phyloP scores from a whole-genome alignment of 768 basidiomycete species.

The Pleurotus citrinopileatus region DNA sequence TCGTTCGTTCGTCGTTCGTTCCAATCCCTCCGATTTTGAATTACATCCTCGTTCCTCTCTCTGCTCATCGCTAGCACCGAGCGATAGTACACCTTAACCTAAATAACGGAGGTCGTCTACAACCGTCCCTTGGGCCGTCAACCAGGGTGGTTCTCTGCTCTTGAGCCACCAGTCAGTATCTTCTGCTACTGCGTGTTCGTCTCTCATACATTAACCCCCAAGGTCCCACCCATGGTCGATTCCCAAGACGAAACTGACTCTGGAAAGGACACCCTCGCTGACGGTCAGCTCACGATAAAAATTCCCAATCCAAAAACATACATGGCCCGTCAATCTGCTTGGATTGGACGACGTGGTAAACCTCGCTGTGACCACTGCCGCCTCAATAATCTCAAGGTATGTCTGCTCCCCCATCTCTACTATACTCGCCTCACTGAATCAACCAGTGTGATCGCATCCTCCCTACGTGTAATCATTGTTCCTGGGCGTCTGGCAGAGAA shows the following conservation, averaged over 20 bases:
- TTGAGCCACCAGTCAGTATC: conserved; percentile 5
- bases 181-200: background rate
- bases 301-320: conserved; percentile 68
- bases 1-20: background rate
- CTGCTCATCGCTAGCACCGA: too few relatives aligned
- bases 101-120: background rate
- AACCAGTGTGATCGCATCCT: conserved; percentile 67
- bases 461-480: conserved; percentile 70
- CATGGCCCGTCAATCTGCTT: conserved; percentile 68
- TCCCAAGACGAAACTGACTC: conserved; percentile 34
- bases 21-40: background rate
- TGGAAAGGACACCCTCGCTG: conserved; percentile 39
- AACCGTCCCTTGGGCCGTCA: background rate
- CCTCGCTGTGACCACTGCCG: conserved; percentile 75
- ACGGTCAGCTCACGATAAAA: conserved; percentile 56
- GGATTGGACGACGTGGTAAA: conserved; percentile 74
- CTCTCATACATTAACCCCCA: background rate
- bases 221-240: conserved; percentile 12
- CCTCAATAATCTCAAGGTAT: conserved; percentile 66
- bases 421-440: conserved; percentile 10
- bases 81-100: background rate
- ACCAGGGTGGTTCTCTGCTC: background rate
- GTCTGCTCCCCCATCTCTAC: conserved; percentile 23
- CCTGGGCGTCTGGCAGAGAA: conserved; percentile 59
- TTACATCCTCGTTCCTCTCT: too few relatives aligned